phyloP scores from a whole-genome alignment of 768 basidiomycete species.

The Hygrocybe punicea region DNA sequence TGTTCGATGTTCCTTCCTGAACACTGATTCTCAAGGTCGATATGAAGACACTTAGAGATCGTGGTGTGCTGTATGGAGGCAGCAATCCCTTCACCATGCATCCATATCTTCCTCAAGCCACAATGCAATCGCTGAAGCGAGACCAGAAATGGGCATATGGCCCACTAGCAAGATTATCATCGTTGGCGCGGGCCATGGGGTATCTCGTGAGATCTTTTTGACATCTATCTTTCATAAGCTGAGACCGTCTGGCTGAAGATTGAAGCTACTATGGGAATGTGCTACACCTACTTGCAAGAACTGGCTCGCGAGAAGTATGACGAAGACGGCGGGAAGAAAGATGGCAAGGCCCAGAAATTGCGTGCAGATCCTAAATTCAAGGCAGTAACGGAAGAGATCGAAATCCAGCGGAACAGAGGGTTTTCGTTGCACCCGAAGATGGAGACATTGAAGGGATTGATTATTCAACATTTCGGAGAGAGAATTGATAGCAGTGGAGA shows the following conservation, averaged over 20 bases:
- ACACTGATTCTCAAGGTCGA: slow-evolving; percentile 29
- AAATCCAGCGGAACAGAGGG: slow-evolving; percentile 51
- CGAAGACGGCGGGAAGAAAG: slow-evolving; percentile 35
- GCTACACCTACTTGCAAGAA: slow-evolving; percentile 59
- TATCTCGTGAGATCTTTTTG: slow-evolving; percentile 61
- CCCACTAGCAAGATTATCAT: slow-evolving; percentile 49
- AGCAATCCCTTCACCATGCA: slow-evolving; percentile 64
- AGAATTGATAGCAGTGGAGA: slow-evolving; percentile 40
- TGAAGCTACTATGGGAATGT: slow-evolving; percentile 79
- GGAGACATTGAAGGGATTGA: slow-evolving; percentile 70
- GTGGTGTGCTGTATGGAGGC: slow-evolving; percentile 42
- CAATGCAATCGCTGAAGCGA: slow-evolving; percentile 36
- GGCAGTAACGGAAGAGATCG: slow-evolving; percentile 64
- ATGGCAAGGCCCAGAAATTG: slow-evolving; percentile 45
- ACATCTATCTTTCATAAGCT: background rate
- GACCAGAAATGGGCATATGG: slow-evolving; percentile 50
- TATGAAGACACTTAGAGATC: slow-evolving; percentile 36
- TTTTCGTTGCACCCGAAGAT: slow-evolving; percentile 86
- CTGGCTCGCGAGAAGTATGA: slow-evolving; percentile 41
- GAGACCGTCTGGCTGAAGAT: slow-evolving; percentile 45
- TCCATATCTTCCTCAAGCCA: slow-evolving; percentile 54
- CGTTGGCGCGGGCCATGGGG: slow-evolving; percentile 77
- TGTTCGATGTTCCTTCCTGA: slow-evolving; percentile 1
- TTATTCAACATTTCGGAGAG: slow-evolving; percentile 76
- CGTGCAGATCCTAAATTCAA: slow-evolving; percentile 58